Base-by-base conservation (phyloP, 1,284 basidiomycete genomes). In the Mycena sp. region DNA sequence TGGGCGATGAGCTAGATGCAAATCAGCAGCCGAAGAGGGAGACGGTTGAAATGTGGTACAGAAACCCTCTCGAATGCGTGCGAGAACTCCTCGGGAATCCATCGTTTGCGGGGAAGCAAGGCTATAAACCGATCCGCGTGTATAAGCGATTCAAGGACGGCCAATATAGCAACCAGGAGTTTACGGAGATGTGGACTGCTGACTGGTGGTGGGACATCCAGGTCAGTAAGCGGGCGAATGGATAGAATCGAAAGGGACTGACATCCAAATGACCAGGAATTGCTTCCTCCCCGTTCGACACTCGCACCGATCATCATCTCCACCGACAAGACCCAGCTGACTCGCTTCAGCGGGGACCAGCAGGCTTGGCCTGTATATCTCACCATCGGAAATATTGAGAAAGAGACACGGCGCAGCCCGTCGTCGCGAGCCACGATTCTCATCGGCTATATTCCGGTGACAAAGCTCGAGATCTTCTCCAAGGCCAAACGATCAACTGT, bases 241-340 rank as follows among this genome's bases (percentile, higher is more conserved):
- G n/a, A 16, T 12, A 29, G 7, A 26, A 21, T 14, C 48, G 9
- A 3, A 12, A 19, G 16, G 35, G 26, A 7, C 9, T 44, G 5
- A 41, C 25, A 28, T 30, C 2, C 2, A 14, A 44, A 14, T 23
- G 29, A 30, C n/a, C 38, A 76, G 73, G 57, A 73, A 49, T 26
- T 60, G 16, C 63, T 78, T 14, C 74, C 73, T 4, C 11, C 50
- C 4, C 74, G 73, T n/a, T 71, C 72, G 1, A 76, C 75, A 3
- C 63, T 81, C 32, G 68, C 68, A 2, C 77, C 77, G 0, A 41
- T 81, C 7, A 80, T 82, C 29, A 57, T 81, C 1, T 66, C 77
- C 5, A 76, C 78, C 0, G 77, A 81, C 63, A 80, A 81, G 63
- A 82, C 78, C 0, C 67, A 72, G 14, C 70, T 82, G 11, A 71